A percentile compares a stretch with the other conserved stretches of the same genome.
Evolutionary conservation across 106 monocot genomes (phyloP).

Genomic region (Apostasia ramifera): DNA sequence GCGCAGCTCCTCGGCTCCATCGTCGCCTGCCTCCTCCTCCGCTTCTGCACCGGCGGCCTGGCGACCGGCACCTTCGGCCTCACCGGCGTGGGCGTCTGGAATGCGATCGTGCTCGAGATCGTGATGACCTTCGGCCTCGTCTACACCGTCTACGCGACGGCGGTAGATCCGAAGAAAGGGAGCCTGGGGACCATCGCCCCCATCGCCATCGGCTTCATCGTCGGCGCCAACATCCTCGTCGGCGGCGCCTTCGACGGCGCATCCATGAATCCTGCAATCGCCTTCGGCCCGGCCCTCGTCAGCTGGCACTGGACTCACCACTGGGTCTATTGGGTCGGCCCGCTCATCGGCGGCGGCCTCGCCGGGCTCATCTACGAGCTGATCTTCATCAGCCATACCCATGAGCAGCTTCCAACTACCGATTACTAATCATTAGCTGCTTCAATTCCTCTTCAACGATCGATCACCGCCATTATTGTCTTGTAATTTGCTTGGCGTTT

Average conservation of each 20-base stretch:
- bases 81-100: slow-evolving; percentile 17
- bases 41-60: slow-evolving; percentile 25
- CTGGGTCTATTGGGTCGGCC: slow-evolving; percentile 46
- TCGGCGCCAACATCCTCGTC: slow-evolving; percentile 36
- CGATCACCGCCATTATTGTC: no score
- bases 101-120: slow-evolving; percentile 30
- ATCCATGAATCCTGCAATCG: slow-evolving; percentile 44
- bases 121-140: slow-evolving; percentile 43
- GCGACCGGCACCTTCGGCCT: slow-evolving; percentile 24
- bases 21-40: slow-evolving; percentile 44
- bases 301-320: slow-evolving; percentile 32
- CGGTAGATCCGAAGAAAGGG: slow-evolving; percentile 38
- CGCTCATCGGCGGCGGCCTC: slow-evolving; percentile 31
- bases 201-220: slow-evolving; percentile 39
- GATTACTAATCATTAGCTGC: slow-evolving; percentile 13
- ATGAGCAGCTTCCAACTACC: slow-evolving; percentile 33
- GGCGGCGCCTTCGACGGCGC: slow-evolving; percentile 36
- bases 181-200: slow-evolving; percentile 35
- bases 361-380: slow-evolving; percentile 32
- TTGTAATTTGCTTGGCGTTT: no score
- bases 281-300: slow-evolving; percentile 37
- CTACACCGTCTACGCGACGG: slow-evolving; percentile 51
- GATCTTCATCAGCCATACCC: slow-evolving; percentile 21
- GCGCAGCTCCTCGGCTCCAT: slow-evolving; percentile 41
- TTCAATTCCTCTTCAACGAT: no score